Evolutionary conservation across 176 grass and related monocot species (phyloP).

Genomic region (Leersia perrieri): DNA sequence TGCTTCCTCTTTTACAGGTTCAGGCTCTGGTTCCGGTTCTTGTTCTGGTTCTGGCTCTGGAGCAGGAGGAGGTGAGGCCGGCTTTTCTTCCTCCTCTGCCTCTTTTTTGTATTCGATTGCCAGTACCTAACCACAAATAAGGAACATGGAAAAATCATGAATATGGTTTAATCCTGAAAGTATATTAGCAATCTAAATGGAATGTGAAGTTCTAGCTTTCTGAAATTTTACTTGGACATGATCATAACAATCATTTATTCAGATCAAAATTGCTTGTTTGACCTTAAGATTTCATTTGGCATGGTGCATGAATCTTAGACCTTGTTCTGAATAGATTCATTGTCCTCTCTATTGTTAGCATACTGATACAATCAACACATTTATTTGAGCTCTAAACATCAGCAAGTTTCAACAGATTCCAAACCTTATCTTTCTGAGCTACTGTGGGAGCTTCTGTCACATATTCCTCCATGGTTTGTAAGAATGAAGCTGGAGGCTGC

Average conservation of each 20-base stretch:
- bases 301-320: conserved; percentile 18
- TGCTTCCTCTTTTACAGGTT: conserved; percentile 68
- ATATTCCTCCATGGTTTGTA: conserved; percentile 96
- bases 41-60: conserved; percentile 41
- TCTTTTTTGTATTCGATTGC: conserved; percentile 98
- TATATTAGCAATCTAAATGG: not conserved
- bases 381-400: conserved; percentile 13
- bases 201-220: not conserved
- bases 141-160: not conserved
- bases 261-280: not conserved
- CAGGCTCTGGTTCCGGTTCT: conserved; percentile 61
- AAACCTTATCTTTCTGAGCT: conserved; percentile 65
- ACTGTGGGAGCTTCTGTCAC: conserved; percentile 76
- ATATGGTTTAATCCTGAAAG: not conserved
- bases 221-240: not conserved
- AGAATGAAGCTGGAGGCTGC: conserved; percentile 91
- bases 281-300: not conserved
- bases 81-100: conserved; percentile 64
- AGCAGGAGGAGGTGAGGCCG: conserved; percentile 45
- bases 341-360: not conserved
- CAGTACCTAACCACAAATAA: conserved; percentile 49
- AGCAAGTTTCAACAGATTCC: conserved; percentile 11
- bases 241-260: not conserved
- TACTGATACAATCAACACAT: not conserved
- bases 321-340: not conserved